Evolutionary conservation across 78 protist species (phyloP).

Genomic region (Dictyostelium discoideum): dicty_2.7 NC_007090.3:3754501-3755000

Average conservation of each 20-base stretch:
- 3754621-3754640: slow-evolving; percentile 55
- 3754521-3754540: not conserved
- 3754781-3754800: not conserved
- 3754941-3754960: slow-evolving; percentile 18
- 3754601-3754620: not conserved
- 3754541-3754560: not conserved
- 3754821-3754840: not conserved
- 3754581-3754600: not conserved
- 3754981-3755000: slow-evolving; percentile 64
- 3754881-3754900: not conserved
- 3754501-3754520: not conserved
- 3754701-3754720: slow-evolving; percentile 59
- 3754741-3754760: slow-evolving; percentile 20
- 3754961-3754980: slow-evolving; percentile 6
- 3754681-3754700: slow-evolving; percentile 55
- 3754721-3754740: slow-evolving; percentile 8
- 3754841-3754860: not conserved
- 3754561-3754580: slow-evolving; percentile 9
- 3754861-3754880: slow-evolving; percentile 11
- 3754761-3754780: not conserved
- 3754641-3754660: slow-evolving; percentile 39
- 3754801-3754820: not conserved
- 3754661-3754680: slow-evolving; percentile 40
- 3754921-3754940: not conserved
- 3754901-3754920: not conserved